Evolutionary conservation across 2,329 filamentous ascomycete species (phyloP).

Genomic region (Talaromyces sp.): DNA sequence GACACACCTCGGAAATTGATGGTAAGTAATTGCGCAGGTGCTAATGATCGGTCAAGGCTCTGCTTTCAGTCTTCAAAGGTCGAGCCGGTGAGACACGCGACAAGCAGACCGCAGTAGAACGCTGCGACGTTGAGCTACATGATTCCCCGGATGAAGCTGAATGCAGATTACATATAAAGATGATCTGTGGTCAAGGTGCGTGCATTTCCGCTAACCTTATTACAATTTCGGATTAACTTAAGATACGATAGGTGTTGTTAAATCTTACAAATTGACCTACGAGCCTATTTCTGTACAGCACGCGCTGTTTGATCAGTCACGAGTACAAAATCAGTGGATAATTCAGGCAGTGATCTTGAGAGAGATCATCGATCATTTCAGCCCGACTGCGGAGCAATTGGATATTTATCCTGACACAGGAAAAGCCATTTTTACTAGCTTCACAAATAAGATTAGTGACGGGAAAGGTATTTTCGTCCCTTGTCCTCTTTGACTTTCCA

Average conservation of each 20-base stretch:
- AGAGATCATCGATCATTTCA: constrained; percentile 64
- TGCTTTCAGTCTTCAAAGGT: constrained; percentile 63
- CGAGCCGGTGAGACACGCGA: constrained; percentile 53
- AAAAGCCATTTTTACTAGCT: constrained; percentile 62
- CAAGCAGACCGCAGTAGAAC: constrained; percentile 59
- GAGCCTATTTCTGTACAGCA: constrained; percentile 61
- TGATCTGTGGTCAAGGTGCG: constrained; percentile 59
- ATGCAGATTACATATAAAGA: constrained; percentile 60
- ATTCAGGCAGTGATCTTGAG: constrained; percentile 56
- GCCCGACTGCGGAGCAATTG: constrained; percentile 61
- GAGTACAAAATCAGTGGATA: constrained; percentile 57
- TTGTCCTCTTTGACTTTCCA: constrained; percentile 11
- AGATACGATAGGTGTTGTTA: constrained; percentile 53
- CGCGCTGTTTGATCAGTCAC: constrained; percentile 59
- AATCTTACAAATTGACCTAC: constrained; percentile 63
- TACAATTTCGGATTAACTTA: not conserved
- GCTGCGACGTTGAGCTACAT: constrained; percentile 60
- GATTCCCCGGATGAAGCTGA: constrained; percentile 55
- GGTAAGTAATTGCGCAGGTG: not conserved
- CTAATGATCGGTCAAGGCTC: constrained; percentile 35
- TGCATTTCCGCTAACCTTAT: not conserved
- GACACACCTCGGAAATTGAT: constrained; percentile 23
- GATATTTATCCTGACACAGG: constrained; percentile 59
- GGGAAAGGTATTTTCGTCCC: constrained; percentile 49
- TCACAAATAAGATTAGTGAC: constrained; percentile 61